These are phyloP conservation scores for Pseudisothecium myosuroides DNA, from an alignment of 225 moss, liverwort and hornwort species.

Conservation along the genomic window DNA sequence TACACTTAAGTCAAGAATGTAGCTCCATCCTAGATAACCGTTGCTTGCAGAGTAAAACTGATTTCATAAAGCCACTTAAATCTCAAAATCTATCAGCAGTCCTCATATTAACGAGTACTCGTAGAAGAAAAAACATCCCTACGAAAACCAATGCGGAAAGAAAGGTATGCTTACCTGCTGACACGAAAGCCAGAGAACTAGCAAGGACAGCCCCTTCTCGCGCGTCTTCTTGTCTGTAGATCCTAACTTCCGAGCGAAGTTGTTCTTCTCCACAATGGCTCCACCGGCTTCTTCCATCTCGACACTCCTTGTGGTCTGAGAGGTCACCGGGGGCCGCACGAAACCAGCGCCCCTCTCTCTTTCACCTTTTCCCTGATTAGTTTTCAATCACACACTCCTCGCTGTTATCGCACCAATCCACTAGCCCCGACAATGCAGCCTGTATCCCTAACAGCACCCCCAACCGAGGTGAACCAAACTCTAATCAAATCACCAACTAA, in stretches of 20 bases:
- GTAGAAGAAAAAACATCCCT: neutral
- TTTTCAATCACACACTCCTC: neutral
- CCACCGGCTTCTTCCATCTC: constrained; percentile 42
- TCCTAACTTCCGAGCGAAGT: constrained; percentile 56
- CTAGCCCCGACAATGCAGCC: neutral
- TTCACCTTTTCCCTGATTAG: neutral
- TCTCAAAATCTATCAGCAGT: neutral
- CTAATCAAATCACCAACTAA: neutral
- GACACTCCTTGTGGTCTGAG: neutral
- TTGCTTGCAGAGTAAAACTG: neutral
- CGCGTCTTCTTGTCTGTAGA: constrained; percentile 57
- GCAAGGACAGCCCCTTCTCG: constrained; percentile 44
- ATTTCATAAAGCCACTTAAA: neutral
- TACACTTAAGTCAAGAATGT: neutral
- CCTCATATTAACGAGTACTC: neutral
- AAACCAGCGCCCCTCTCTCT: neutral
- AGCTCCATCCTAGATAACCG: neutral
- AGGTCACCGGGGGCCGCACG: constrained; percentile 13
- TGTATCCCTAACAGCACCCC: neutral
- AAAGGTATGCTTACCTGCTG: constrained; percentile 25
- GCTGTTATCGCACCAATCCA: neutral
- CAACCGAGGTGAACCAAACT: neutral
- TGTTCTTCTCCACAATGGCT: constrained; percentile 34
- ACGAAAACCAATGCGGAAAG: neutral
- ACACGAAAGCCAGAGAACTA: constrained; percentile 57